Evolutionary conservation across 2,329 filamentous ascomycete species (phyloP), one percentile per base, ranked within the genome.

Genomic region (Diplocarpon rosae): DNA sequence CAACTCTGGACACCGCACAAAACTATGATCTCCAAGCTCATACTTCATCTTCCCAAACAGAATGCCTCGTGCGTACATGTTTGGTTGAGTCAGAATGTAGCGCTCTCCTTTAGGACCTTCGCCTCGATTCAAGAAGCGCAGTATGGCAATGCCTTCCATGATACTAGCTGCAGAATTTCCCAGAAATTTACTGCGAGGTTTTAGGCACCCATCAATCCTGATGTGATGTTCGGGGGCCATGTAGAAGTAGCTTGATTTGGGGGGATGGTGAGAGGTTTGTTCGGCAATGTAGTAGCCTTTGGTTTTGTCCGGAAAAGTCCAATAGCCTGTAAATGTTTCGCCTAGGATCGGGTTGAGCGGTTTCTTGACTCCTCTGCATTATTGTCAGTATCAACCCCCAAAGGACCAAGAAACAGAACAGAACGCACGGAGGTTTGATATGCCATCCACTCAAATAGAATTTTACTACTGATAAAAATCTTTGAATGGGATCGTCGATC

Each of bases 11-110:
- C 92, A 96, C 53, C 82, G 77, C 15, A 98, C 85, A 57, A 88
- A 86, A 62, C 89, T 95, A 68, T 95, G 89, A 63, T 96, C 90
- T 52, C 90, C 92, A 7, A 98, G 78, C 68, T 98, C 92, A 65
- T 96, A 98, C 65, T 95, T 96, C 92, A 98, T 96, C 65, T 95
- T 96, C 38, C 92, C 92, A 59, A 98, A 95, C 8, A 98, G 71
- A 48, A 98, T 96, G 30, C 92, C 90, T 50, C 92, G 78, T 16
- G 90, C 92, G 64, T 98, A 98, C 88, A 98, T 98, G 69, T 98
- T 98, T 14, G 92, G 92, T 61, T 98, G 92, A 4, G 92, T 96
- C 42, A 96, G 67, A 59, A 93, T 85, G 65, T 95, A 96, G 80
- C 80, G 75, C 67, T 98, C 92, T 47, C 84, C 84, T 52, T 70